A percentile compares a stretch with the other conserved stretches of the same genome.
phyloP scores from a whole-genome alignment of 495 filamentous ascomycete species.

The Pseudevernia furfuracea region DNA sequence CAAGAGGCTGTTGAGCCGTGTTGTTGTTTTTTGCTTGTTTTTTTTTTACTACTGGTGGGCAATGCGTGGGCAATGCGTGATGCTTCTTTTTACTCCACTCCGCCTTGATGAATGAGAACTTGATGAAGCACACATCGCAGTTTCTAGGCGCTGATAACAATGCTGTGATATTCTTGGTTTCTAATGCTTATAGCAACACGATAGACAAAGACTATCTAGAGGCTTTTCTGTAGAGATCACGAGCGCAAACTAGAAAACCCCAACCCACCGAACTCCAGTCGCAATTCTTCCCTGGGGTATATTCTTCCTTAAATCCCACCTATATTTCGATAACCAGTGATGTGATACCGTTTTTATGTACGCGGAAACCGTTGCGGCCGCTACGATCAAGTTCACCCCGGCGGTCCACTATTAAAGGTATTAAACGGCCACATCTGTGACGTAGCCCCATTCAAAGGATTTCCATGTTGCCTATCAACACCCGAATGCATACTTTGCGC shows the following conservation, averaged over 20 bases:
- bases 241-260: not conserved
- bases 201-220: not conserved
- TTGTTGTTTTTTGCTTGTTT: no score
- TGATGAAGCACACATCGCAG: no score
- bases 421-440: constrained; percentile 13
- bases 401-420: not conserved
- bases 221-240: not conserved
- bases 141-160: no score
- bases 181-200: not conserved
- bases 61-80: no score
- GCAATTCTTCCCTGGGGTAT: not conserved
- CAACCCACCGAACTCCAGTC: not conserved
- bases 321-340: not conserved
- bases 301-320: not conserved
- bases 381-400: not conserved
- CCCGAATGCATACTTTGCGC: not conserved
- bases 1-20: no score
- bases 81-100: no score
- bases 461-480: constrained; percentile 1
- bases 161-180: no score
- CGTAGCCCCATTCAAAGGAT: not conserved
- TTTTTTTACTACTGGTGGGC: no score
- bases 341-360: not conserved
- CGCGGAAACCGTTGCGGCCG: not conserved
- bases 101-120: no score